phyloP scores from a whole-genome alignment of 768 basidiomycete genomes.

The Amanita pseudoporphyria region DNA sequence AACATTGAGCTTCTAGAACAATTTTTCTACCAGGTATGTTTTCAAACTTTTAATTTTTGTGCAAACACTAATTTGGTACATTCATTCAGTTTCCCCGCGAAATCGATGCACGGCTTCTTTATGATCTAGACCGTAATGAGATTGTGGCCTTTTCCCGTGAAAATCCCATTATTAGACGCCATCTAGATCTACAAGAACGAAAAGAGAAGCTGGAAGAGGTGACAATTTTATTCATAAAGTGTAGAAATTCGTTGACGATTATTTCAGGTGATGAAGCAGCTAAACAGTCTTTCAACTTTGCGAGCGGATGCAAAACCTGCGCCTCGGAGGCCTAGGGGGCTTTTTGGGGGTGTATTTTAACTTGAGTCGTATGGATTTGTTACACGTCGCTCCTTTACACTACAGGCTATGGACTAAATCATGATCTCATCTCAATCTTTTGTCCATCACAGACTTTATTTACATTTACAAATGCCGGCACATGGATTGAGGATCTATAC shows the following conservation, averaged over 20 bases:
- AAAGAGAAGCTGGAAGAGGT: slow-evolving; percentile 98
- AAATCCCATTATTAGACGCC: slow-evolving; percentile 80
- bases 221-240: not conserved
- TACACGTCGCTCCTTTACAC: not conserved
- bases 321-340: slow-evolving; percentile 64
- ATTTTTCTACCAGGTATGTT: slow-evolving; percentile 89
- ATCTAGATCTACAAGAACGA: slow-evolving; percentile 90
- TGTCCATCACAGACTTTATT: not conserved
- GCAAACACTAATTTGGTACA: not conserved
- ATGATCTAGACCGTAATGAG: slow-evolving; percentile 87
- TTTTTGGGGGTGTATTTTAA: slow-evolving; percentile 72
- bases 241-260: slow-evolving; percentile 1
- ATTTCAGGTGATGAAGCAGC: slow-evolving; percentile 83
- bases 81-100: slow-evolving; percentile 84
- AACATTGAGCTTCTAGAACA: slow-evolving; percentile 97
- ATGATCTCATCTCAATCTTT: not conserved
- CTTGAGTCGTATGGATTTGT: not conserved
- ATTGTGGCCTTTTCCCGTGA: slow-evolving; percentile 90
- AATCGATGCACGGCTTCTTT: slow-evolving; percentile 88
- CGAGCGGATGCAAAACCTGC: slow-evolving; percentile 73
- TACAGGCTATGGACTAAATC: not conserved
- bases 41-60: slow-evolving; percentile 6
- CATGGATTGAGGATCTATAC: not conserved
- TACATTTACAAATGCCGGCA: not conserved
- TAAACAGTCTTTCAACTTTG: slow-evolving; percentile 84